Base-by-base conservation (phyloP, 2,329 filamentous ascomycete species). In the Penicillium nordicum region DNA sequence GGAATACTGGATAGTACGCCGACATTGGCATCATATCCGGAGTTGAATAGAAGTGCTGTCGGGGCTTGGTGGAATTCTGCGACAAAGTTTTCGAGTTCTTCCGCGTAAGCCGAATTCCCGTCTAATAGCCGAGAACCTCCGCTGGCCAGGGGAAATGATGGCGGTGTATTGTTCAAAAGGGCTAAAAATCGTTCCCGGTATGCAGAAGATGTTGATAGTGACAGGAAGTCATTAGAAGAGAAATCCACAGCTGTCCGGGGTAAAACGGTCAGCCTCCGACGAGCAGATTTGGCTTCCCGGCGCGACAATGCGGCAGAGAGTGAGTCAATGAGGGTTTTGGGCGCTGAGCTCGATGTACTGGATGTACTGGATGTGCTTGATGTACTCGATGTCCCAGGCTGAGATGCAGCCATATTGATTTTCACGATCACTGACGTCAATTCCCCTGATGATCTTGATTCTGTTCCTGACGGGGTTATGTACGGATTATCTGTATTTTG, bases 151-250 rank as follows among this genome's bases (percentile, higher is more conserved):
- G 76, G 74, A n/a, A 76, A 68, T 2, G 63, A 59, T 25, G 72
- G 59, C 0, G 72, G 64, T 44, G 71, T 67, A 55, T 38, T 74
- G 57, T 58, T 67, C 2, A 84, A 69, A 57, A 83, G 80, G 7
- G 74, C 53, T 9, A 85, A 69, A 59, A 79, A 86, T 2, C 74
- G 71, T 4, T 71, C 50, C 5, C 79, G 79, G n/a, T 84, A 76
- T 5, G 68, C 66, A 0, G 73, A 66, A 8, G 78, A 81, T 1
- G 73, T 78, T 1, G 74, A 80, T 4, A 88, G 73, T 0, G 84
- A 86, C 11, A 88, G 78, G 58, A 87, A 86, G 68, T 88, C 85
- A 68, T 86, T 87, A 45, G 84, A 86, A 1, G 83, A 85, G 65
- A 88, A 87, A 70, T 88, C 86, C 0, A 71, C 67, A 1, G 77